These are phyloP conservation scores for Beauveria medogensis DNA, from an alignment of 2,329 filamentous ascomycete genomes.

Conservation along the genomic window DNA sequence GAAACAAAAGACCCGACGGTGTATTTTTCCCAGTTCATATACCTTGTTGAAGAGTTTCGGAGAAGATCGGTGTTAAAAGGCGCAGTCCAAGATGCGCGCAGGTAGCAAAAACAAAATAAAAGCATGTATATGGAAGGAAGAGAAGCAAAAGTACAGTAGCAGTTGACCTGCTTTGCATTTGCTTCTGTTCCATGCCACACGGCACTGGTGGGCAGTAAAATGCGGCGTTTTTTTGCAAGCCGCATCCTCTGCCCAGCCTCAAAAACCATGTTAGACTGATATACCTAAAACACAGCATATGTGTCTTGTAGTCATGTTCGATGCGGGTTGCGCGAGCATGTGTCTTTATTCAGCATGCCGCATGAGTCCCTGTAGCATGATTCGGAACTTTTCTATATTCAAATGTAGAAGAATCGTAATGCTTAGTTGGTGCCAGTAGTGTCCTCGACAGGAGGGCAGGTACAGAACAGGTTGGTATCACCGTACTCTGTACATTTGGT, in stretches of 20 bases:
- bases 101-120: not conserved
- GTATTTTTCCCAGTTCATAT: slow-evolving; percentile 5
- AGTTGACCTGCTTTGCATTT: not conserved
- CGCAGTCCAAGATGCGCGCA: slow-evolving; percentile 4
- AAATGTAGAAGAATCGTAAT: slow-evolving; percentile 2
- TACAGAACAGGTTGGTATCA: slow-evolving; percentile 90
- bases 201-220: not conserved
- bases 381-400: slow-evolving; percentile 12
- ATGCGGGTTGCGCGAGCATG: slow-evolving; percentile 6
- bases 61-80: slow-evolving; percentile 1
- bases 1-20: slow-evolving; percentile 2
- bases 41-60: slow-evolving; percentile 11
- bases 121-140: not conserved
- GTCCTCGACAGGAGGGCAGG: slow-evolving; percentile 75
- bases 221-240: slow-evolving; percentile 1
- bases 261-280: slow-evolving; percentile 5
- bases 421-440: slow-evolving; percentile 28
- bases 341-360: slow-evolving; percentile 13
- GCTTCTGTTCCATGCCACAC: not conserved
- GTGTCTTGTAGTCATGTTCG: slow-evolving; percentile 4
- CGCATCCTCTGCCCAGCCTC: not conserved
- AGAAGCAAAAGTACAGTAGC: not conserved
- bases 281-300: not conserved
- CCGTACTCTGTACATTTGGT: slow-evolving; percentile 58
- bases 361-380: slow-evolving; percentile 3